Base-by-base conservation (phyloP, 768 basidiomycete species). In the Austroboletus eburneus region DNA sequence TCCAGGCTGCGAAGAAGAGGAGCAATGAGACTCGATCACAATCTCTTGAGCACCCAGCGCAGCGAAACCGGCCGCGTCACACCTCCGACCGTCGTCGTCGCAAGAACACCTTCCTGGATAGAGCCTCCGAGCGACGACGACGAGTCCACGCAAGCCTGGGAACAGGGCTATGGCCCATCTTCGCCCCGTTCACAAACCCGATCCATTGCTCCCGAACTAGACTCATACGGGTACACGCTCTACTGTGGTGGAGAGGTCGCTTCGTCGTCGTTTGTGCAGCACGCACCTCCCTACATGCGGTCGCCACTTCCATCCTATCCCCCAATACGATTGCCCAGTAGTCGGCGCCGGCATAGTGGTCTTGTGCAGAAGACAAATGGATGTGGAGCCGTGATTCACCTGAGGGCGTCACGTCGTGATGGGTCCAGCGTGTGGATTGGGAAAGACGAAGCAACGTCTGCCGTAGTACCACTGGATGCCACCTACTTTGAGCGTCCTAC, bases 1-100 rank as follows among this genome's bases (percentile, higher is more conserved):
- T 87, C 86, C 4, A 72, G 86, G 5, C 67, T 87, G 43, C 76
- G 86, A n/a, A 70, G 86, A 46, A 70, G 86, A 52, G 86, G 86
- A 10, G 86, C 86, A 42, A 77, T 87, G 74, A 72, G 81, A 32
- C 69, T 85, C 27, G 81, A 83, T 64, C 73, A 72, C 48, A 63
- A 58, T 32, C 30, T 56, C 20, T 38, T 64, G 22, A 57, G 42
- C 45, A 41, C 57, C n/a, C 64, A 65, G 41, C 64, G 66, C 40
- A 48, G 54, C 16, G 66, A 64, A 54, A 30, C 43, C 3, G 57
- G 57, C 41, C 60, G 50, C 35, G 35, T 39, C n/a, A 59, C 56
- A 36, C 57, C 62, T 21, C 55, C 61, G 7, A 54, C 64, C 0
- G 59, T 67, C 42, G 45, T 67, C 6, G 58, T 59, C 16, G 57